Percentiles rank a stretch among this genome's conserved stretches.
phyloP scores from a whole-genome alignment of 352 stramenopile species.

The Peronospora destructor region DNA sequence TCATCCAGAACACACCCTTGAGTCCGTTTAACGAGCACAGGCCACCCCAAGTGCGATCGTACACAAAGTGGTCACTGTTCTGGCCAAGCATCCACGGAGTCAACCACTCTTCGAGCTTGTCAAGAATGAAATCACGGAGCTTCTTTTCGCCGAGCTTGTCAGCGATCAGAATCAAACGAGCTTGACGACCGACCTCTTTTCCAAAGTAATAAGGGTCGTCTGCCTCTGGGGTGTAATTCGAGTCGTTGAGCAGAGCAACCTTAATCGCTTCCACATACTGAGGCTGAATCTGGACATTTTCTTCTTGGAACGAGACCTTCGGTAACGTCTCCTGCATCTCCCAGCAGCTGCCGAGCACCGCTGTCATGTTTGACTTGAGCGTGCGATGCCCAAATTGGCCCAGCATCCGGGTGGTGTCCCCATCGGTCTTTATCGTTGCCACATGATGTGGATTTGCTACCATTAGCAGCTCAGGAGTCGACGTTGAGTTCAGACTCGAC shows the following conservation, averaged over 20 bases:
- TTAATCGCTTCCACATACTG: slow-evolving; percentile 45
- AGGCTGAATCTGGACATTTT: slow-evolving; percentile 25
- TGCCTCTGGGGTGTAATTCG: slow-evolving; percentile 54
- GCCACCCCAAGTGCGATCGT: slow-evolving; percentile 90
- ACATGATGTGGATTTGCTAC: slow-evolving; percentile 71
- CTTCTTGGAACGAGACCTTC: slow-evolving; percentile 40
- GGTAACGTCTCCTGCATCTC: slow-evolving; percentile 51
- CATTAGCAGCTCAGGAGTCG: slow-evolving; percentile 47
- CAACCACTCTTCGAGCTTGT: slow-evolving; percentile 61
- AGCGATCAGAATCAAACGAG: slow-evolving; percentile 72
- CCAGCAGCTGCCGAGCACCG: slow-evolving; percentile 58
- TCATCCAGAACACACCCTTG: slow-evolving; percentile 84
- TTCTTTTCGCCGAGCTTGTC: slow-evolving; percentile 52
- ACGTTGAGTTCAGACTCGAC: slow-evolving; percentile 11
- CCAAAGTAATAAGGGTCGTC: slow-evolving; percentile 82
- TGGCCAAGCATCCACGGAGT: slow-evolving; percentile 70
- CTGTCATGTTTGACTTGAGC: slow-evolving; percentile 77
- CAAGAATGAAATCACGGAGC: slow-evolving; percentile 49
- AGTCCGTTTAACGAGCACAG: slow-evolving; percentile 88
- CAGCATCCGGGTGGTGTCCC: slow-evolving; percentile 37
- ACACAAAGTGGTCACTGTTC: slow-evolving; percentile 86
- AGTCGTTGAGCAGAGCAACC: slow-evolving; percentile 51
- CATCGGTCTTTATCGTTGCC: slow-evolving; percentile 31
- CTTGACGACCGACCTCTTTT: slow-evolving; percentile 78
- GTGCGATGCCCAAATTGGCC: slow-evolving; percentile 52